Conservation (phyloP, 2,329 filamentous ascomycete genomes). For the Penicillium psychrosexuale region DNA sequence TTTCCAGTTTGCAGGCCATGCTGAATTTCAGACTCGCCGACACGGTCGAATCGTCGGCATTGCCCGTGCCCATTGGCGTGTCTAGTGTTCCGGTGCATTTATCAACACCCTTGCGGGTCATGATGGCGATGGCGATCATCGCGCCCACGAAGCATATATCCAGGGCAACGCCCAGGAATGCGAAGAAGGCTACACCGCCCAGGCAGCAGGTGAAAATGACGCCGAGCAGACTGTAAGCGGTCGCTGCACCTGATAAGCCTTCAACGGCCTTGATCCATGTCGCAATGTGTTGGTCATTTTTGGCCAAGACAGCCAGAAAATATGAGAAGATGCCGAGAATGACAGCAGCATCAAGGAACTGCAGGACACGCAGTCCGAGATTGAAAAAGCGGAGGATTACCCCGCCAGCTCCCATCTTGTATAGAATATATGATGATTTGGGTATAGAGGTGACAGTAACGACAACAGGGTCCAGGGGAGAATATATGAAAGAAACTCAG, state of each 20-base stretch:
- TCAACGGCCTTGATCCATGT: slow-evolving; percentile 69
- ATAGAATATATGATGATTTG: not conserved
- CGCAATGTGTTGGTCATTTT: slow-evolving; percentile 62
- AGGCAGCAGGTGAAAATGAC: slow-evolving; percentile 74
- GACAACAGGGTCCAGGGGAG: not conserved
- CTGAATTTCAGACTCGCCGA: slow-evolving; percentile 46
- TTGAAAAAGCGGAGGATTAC: slow-evolving; percentile 66
- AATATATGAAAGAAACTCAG: slow-evolving; percentile 6
- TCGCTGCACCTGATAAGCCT: slow-evolving; percentile 71
- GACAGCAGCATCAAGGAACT: slow-evolving; percentile 69
- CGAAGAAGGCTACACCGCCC: slow-evolving; percentile 70
- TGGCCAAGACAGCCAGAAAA: slow-evolving; percentile 71
- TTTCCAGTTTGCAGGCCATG: slow-evolving; percentile 73
- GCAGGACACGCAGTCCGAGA: slow-evolving; percentile 68
- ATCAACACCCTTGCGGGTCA: slow-evolving; percentile 66
- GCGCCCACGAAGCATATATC: slow-evolving; percentile 72
- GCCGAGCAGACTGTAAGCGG: slow-evolving; percentile 71
- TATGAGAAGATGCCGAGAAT: slow-evolving; percentile 79
- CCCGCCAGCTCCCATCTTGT: slow-evolving; percentile 58
- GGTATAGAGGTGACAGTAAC: not conserved
- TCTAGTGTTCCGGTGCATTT: slow-evolving; percentile 63
- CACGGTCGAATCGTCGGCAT: slow-evolving; percentile 49
- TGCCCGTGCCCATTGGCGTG: slow-evolving; percentile 67
- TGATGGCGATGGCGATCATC: slow-evolving; percentile 77
- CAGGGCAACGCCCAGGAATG: slow-evolving; percentile 68